These are phyloP conservation scores for Candida alai DNA, from an alignment of 805 yeast genomes.

Conservation along the genomic window DNA sequence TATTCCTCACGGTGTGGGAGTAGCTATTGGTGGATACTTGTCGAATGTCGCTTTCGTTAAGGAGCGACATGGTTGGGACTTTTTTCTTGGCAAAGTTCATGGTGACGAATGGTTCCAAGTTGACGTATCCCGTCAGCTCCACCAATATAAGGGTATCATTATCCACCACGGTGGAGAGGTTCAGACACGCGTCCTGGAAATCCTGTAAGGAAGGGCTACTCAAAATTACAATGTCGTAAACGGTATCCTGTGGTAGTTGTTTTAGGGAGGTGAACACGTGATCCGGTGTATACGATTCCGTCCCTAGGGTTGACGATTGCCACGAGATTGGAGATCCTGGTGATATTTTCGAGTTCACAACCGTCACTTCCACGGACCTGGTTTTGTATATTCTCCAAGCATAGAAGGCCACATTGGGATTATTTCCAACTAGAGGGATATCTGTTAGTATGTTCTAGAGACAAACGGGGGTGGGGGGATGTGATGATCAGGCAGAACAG, in stretches of 20 bases:
- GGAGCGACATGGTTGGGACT: conserved; percentile 43
- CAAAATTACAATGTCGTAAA: conserved; percentile 34
- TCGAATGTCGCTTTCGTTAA: conserved; percentile 60
- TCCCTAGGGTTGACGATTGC: conserved; percentile 14
- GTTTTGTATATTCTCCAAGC: conserved; percentile 54
- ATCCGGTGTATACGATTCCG: conserved; percentile 11
- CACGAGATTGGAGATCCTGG: conserved; percentile 12
- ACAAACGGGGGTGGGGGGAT: not conserved
- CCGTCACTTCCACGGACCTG: conserved; percentile 29
- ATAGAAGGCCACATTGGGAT: conserved; percentile 57
- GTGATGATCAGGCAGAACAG: no score
- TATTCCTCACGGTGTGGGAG: conserved; percentile 32
- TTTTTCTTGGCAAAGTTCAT: conserved; percentile 36
- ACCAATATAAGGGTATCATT: conserved; percentile 51
- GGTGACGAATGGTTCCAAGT: conserved; percentile 65
- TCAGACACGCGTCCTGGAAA: conserved; percentile 28
- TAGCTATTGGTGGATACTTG: conserved; percentile 21
- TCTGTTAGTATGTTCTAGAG: conserved; percentile 6
- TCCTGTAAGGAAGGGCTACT: conserved; percentile 35
- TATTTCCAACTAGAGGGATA: conserved; percentile 42
- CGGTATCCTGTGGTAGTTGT: conserved; percentile 11
- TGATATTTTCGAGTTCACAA: conserved; percentile 31
- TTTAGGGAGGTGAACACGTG: conserved; percentile 9
- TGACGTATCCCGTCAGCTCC: conserved; percentile 70
- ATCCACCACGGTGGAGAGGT: conserved; percentile 22